phyloP scores from a whole-genome alignment of 768 basidiomycete species.

The Xerocomus potaroensis region DNA sequence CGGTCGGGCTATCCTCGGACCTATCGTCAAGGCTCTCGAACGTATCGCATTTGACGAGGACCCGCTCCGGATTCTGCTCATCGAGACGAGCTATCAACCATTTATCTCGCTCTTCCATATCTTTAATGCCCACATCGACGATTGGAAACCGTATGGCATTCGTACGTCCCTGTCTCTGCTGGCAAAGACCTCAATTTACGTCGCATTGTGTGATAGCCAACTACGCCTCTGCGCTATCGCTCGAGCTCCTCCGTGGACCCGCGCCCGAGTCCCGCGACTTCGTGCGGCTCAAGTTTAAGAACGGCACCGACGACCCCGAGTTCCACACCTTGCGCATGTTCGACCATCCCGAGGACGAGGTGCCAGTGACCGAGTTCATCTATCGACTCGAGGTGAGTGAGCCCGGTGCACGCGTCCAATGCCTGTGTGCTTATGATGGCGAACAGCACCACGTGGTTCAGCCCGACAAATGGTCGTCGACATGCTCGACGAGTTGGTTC shows the following conservation, averaged over 20 bases:
- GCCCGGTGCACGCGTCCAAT: too few relatives aligned
- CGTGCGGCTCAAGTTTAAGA: slow-evolving; percentile 76
- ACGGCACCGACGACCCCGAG: slow-evolving; percentile 55
- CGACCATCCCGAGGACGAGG: too few relatives aligned
- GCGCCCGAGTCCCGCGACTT: slow-evolving; percentile 67
- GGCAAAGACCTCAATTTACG: too few relatives aligned
- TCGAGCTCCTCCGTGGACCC: too few relatives aligned
- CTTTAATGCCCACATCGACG: slow-evolving; percentile 58
- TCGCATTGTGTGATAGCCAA: slow-evolving; percentile 51
- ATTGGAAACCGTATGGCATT: slow-evolving; percentile 6
- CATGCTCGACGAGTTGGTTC: slow-evolving; percentile 33
- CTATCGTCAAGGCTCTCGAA: slow-evolving; percentile 72
- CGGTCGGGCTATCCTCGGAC: slow-evolving; percentile 69
- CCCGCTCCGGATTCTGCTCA: slow-evolving; percentile 68
- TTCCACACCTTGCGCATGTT: slow-evolving; percentile 69
- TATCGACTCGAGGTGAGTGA: too few relatives aligned
- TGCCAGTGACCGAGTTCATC: too few relatives aligned
- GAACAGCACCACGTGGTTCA: slow-evolving; percentile 37
- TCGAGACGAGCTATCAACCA: slow-evolving; percentile 59
- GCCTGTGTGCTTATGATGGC: too few relatives aligned
- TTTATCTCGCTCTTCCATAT: slow-evolving; percentile 54
- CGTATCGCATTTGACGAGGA: too few relatives aligned
- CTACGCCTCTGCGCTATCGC: slow-evolving; percentile 67
- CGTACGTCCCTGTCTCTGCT: background rate
- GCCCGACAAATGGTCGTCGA: slow-evolving; percentile 37